Conservation (phyloP, 768 basidiomycete genomes). For the Lactarius vividus region DNA sequence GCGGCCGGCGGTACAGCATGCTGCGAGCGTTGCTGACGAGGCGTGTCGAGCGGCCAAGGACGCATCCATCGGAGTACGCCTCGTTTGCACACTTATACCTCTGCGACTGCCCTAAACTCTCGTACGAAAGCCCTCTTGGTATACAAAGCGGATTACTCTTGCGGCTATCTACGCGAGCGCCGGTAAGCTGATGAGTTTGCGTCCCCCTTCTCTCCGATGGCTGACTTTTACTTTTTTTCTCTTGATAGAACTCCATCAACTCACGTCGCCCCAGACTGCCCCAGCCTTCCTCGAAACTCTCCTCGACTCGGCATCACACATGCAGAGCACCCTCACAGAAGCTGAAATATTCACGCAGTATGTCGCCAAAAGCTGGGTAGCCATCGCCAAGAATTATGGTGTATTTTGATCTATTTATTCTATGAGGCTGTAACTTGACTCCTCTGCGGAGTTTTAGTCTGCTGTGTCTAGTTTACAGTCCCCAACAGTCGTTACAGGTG, state of each 20-base stretch:
- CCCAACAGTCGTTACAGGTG: no score
- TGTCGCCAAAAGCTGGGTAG: conserved; percentile 64
- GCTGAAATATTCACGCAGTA: conserved; percentile 56
- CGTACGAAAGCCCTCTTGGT: conserved; percentile 63
- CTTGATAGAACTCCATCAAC: conserved; percentile 66
- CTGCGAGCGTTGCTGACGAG: conserved; percentile 59
- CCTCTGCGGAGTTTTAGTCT: neutral
- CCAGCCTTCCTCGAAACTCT: conserved; percentile 63
- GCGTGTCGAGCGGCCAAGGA: conserved; percentile 63
- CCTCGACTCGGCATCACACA: conserved; percentile 46
- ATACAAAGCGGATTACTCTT: conserved; percentile 61
- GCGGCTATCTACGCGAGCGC: conserved; percentile 71
- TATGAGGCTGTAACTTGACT: neutral
- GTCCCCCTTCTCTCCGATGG: neutral
- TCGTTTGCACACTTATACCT: neutral
- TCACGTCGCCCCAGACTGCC: conserved; percentile 72
- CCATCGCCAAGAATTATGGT: conserved; percentile 68
- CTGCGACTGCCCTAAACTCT: neutral
- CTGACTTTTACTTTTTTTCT: neutral
- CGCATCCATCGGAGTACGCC: conserved; percentile 53
- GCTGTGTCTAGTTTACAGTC: no score
- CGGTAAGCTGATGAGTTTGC: conserved; percentile 39
- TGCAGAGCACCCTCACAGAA: conserved; percentile 52
- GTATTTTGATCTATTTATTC: conserved; percentile 42
- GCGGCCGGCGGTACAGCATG: conserved; percentile 58